Conservation (phyloP, 768 basidiomycete genomes). For the Auricularia sp. region DNA sequence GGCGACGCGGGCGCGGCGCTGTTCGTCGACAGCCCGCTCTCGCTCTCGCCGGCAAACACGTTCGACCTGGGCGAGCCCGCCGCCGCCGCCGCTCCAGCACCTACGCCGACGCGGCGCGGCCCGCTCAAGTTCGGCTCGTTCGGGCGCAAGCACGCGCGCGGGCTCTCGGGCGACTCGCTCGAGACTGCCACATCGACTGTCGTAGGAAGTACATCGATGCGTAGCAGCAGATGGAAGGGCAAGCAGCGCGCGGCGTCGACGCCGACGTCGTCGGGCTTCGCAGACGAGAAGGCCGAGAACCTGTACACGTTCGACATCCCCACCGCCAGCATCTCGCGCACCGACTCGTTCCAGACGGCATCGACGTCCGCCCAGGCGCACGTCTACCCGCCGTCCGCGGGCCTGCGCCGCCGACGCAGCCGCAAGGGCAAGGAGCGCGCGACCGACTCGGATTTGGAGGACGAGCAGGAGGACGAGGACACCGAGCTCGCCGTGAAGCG, state of each 20-base stretch:
- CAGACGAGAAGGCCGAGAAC: neutral
- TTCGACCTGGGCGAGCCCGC: neutral
- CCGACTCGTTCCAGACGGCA: neutral
- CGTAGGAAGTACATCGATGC: neutral
- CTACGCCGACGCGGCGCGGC: too few relatives aligned
- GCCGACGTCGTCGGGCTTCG: neutral
- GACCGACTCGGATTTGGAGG: neutral
- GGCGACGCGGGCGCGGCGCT: neutral
- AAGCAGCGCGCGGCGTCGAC: neutral
- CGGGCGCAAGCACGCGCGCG: neutral
- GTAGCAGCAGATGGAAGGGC: neutral
- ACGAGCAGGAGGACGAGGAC: neutral
- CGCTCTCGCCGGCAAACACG: neutral
- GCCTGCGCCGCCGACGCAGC: neutral
- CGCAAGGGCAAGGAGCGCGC: constrained; percentile 1
- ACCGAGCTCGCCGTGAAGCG: neutral
- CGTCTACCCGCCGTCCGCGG: neutral
- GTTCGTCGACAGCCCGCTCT: neutral
- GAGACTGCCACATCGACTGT: neutral
- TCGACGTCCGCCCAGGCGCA: neutral
- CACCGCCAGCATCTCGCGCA: neutral
- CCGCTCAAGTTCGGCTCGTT: too few relatives aligned
- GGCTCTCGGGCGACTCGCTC: neutral
- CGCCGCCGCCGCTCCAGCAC: neutral
- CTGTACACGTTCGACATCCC: neutral